Conservation (phyloP, 2,329 filamentous ascomycete species). For the Akanthomyces dipterigenus region DNA sequence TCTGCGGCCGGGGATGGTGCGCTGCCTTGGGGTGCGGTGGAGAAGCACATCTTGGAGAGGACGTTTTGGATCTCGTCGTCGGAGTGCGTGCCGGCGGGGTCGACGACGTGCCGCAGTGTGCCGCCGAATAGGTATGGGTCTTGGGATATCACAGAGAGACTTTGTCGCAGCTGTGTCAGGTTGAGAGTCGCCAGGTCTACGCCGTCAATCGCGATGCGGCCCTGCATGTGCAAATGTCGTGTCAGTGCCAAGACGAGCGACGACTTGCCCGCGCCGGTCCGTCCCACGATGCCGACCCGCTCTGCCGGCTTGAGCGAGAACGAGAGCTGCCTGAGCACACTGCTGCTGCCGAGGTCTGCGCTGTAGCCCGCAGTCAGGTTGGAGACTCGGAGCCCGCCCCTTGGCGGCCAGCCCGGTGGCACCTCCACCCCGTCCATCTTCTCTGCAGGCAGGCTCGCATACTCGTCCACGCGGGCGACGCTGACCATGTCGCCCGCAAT, state of each 20-base stretch:
- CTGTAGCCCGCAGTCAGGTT: background rate
- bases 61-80: constrained; percentile 58
- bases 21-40: constrained; percentile 16
- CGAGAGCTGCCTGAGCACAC: constrained; percentile 56
- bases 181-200: constrained; percentile 51
- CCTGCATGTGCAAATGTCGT: background rate
- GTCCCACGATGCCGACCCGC: constrained; percentile 42
- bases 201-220: background rate
- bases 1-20: background rate
- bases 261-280: constrained; percentile 3
- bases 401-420: background rate
- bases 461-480: constrained; percentile 59
- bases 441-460: constrained; percentile 59
- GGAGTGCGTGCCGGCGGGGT: constrained; percentile 58
- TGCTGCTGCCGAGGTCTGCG: constrained; percentile 14
- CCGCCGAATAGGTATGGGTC: constrained; percentile 69
- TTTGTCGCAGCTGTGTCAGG: constrained; percentile 57
- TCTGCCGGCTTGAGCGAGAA: constrained; percentile 56
- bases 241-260: background rate
- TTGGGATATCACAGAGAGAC: constrained; percentile 64
- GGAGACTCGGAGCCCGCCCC: background rate
- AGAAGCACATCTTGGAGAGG: constrained; percentile 56
- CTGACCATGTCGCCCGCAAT: constrained; percentile 29
- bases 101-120: constrained; percentile 61
- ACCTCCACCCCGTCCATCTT: constrained; percentile 47